These are phyloP conservation scores for Meyerozyma athensensis DNA, from an alignment of 1,139 yeast genomes.

Conservation along the genomic window DNA sequence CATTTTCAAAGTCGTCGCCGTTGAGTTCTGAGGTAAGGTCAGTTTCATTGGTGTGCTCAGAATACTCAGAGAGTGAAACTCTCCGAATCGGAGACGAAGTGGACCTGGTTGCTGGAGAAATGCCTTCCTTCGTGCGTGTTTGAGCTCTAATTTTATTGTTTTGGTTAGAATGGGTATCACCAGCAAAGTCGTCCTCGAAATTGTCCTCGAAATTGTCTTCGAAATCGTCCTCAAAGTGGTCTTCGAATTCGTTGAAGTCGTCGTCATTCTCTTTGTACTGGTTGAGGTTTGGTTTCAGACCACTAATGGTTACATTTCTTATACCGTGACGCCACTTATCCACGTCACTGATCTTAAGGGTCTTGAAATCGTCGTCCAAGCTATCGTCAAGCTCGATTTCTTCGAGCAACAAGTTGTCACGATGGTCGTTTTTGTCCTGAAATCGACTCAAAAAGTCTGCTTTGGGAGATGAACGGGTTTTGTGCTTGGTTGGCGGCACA, in stretches of 20 bases:
- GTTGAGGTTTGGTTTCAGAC: not conserved
- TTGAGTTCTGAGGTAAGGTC: conserved; percentile 38
- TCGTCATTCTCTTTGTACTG: conserved; percentile 7
- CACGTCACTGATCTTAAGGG: conserved; percentile 5
- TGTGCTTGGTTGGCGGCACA: not conserved
- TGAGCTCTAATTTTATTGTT: not conserved
- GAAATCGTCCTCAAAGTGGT: conserved; percentile 10
- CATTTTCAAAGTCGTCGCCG: conserved; percentile 40
- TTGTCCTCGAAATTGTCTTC: conserved; percentile 7
- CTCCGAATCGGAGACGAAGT: conserved; percentile 1
- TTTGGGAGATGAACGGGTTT: not conserved
- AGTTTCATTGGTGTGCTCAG: conserved; percentile 24
- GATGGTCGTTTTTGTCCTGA: not conserved
- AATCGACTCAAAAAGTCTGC: not conserved
- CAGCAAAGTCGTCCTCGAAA: conserved; percentile 8
- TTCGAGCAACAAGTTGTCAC: conserved; percentile 5
- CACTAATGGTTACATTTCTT: not conserved
- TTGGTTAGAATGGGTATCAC: no score
- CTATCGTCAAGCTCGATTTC: not conserved
- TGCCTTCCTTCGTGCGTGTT: not conserved
- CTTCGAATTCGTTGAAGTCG: conserved; percentile 7
- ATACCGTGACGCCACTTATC: conserved; percentile 5
- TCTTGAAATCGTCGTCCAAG: conserved; percentile 7
- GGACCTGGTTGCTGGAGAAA: not conserved
- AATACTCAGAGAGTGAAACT: conserved; percentile 1